Percentiles rank a stretch among this genome's conserved stretches.
These are phyloP conservation scores for Sesbania bispinosa DNA, from an alignment of 306 rosid species.

Conservation along the genomic window DNA sequence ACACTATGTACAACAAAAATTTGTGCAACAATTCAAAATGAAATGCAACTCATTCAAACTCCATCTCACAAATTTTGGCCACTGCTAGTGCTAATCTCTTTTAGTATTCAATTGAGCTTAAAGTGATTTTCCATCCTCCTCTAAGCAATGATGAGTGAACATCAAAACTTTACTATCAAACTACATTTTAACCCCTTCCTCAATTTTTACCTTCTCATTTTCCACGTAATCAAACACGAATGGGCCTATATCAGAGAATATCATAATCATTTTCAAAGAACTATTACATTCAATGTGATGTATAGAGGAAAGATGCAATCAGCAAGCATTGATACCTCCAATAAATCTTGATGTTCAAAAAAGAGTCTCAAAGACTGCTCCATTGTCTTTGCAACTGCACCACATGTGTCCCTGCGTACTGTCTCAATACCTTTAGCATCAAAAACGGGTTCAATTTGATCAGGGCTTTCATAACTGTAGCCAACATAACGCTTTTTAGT, in stretches of 20 bases:
- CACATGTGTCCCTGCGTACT: slow-evolving; percentile 92
- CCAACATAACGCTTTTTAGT: slow-evolving; percentile 98
- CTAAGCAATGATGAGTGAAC: not conserved
- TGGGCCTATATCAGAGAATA: not conserved
- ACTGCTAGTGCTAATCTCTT: not conserved
- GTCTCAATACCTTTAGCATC: slow-evolving; percentile 99
- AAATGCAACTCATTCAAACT: not conserved
- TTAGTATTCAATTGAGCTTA: not conserved
- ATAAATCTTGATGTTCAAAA: slow-evolving; percentile 66
- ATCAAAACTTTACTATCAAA: not conserved
- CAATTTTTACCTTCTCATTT: not conserved
- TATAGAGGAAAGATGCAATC: not conserved
- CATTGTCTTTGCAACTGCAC: slow-evolving; percentile 85
- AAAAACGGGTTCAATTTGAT: slow-evolving; percentile 67
- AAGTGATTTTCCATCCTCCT: not conserved
- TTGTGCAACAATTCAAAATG: not conserved
- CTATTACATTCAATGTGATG: slow-evolving; percentile 1
- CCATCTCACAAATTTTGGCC: not conserved
- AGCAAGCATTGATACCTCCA: slow-evolving; percentile 53
- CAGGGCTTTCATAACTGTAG: slow-evolving; percentile 84
- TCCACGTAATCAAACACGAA: slow-evolving; percentile 5
- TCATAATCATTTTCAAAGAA: not conserved
- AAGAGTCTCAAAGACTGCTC: slow-evolving; percentile 83
- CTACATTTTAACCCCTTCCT: not conserved
- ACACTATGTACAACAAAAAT: not conserved